phyloP scores from a whole-genome alignment of 129 eudicot genomes.

The Glebionis coronaria region DNA sequence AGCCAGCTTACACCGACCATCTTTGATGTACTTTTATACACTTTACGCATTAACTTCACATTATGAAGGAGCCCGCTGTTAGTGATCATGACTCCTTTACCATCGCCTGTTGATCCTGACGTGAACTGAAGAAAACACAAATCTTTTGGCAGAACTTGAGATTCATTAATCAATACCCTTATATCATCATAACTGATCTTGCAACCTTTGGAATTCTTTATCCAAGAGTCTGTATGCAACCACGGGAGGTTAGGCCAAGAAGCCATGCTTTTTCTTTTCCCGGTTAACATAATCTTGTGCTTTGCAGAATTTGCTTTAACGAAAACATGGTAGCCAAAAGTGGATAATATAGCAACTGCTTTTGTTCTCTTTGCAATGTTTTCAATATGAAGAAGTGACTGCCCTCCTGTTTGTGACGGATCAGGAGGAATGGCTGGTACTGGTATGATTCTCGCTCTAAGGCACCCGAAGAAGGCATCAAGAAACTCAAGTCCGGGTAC shows the following conservation, averaged over 20 bases:
- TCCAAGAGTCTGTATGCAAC: conserved; percentile 48
- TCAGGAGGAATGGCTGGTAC: conserved; percentile 54
- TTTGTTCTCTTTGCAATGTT: conserved; percentile 43
- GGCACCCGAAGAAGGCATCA: conserved; percentile 45
- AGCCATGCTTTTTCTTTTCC: conserved; percentile 28
- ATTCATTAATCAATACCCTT: conserved; percentile 17
- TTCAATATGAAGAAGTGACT: conserved; percentile 40
- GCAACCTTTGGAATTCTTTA: conserved; percentile 32
- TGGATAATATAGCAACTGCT: conserved; percentile 44
- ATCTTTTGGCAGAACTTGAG: conserved; percentile 25
- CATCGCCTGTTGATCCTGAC: conserved; percentile 52
- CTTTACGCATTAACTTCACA: conserved; percentile 47
- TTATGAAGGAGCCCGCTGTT: conserved; percentile 43
- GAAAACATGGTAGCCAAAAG: conserved; percentile 35
- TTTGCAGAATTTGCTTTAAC: conserved; percentile 41
- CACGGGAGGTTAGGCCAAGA: conserved; percentile 50
- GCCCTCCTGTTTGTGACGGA: conserved; percentile 45
- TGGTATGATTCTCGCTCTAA: conserved; percentile 43
- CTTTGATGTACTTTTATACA: conserved; percentile 43
- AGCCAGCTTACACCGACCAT: conserved; percentile 43
- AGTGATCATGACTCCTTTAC: conserved; percentile 53
- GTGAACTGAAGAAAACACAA: conserved; percentile 53
- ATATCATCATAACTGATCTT: conserved; percentile 13
- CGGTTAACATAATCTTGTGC: conserved; percentile 29
- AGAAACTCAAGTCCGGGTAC: conserved; percentile 48